Evolutionary conservation across 2,329 filamentous ascomycete genomes (phyloP).

Genomic region (Cryphonectria naterciae): DNA sequence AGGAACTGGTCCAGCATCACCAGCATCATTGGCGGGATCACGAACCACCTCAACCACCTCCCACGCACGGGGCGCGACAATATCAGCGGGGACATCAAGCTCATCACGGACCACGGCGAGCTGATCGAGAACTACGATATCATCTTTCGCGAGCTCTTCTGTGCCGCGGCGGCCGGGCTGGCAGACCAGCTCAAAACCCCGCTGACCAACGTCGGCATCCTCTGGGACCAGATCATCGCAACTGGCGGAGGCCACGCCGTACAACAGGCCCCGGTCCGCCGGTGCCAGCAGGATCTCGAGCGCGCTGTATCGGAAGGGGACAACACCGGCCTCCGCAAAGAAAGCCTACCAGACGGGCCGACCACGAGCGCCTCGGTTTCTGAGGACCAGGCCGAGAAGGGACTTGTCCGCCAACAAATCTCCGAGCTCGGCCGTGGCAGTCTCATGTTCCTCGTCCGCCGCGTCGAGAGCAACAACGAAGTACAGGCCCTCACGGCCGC

Average conservation of each 20-base stretch:
- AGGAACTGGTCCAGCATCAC: constrained; percentile 74
- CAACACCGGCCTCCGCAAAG: constrained; percentile 23
- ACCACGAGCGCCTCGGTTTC: constrained; percentile 8
- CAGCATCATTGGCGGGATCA: constrained; percentile 73
- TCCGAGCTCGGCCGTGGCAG: constrained; percentile 69
- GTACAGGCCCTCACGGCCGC: constrained; percentile 66
- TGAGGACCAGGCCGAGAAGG: constrained; percentile 49
- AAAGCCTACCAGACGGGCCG: constrained; percentile 27
- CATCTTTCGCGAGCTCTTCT: constrained; percentile 83
- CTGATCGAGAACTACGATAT: constrained; percentile 72
- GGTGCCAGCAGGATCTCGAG: constrained; percentile 19
- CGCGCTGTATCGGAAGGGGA: constrained; percentile 21
- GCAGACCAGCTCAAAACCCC: constrained; percentile 68
- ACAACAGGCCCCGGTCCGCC: constrained; percentile 18
- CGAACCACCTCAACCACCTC: constrained; percentile 64
- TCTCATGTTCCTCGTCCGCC: constrained; percentile 77
- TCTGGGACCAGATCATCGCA: constrained; percentile 76
- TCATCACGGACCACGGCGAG: constrained; percentile 58
- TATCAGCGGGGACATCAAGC: constrained; percentile 45
- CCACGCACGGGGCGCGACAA: constrained; percentile 43
- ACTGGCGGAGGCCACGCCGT: constrained; percentile 53
- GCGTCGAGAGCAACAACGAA: constrained; percentile 60
- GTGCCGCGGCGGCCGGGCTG: constrained; percentile 75
- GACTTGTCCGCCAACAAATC: constrained; percentile 33
- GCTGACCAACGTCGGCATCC: constrained; percentile 65